Base-by-base conservation (phyloP, 1,284 basidiomycete species). In the Fistulina hepatica region DNA sequence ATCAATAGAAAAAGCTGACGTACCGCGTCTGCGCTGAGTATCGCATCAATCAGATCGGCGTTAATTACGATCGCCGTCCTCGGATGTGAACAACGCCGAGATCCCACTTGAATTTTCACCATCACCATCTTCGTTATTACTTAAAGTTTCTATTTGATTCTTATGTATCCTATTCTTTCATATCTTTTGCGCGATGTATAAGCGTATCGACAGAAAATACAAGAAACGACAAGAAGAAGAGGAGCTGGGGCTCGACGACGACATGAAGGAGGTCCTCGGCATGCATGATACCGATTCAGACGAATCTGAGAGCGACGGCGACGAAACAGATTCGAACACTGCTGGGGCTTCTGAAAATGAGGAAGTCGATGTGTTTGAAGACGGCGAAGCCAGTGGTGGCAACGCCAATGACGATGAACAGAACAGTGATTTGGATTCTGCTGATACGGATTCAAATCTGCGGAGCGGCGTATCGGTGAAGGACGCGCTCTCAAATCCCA, bases 151-250 rank as follows among this genome's bases (percentile, higher is more conserved):
- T n/a, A n/a, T n/a, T n/a, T n/a, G n/a, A n/a, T n/a, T n/a, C n/a
- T n/a, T n/a, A n/a, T n/a, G n/a, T n/a, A n/a, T n/a, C n/a, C n/a
- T n/a, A n/a, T n/a, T n/a, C n/a, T n/a, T n/a, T n/a, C n/a, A n/a
- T n/a, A n/a, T n/a, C n/a, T n/a, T n/a, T n/a, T n/a, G n/a, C n/a
- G n/a, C n/a, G n/a, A 86, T 93, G 77, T 92, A 86, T 69, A 90
- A 91, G 61, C 71, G 85, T 43, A 71, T 86, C 7, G 75, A 79
- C 48, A 82, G 77, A 54, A 71, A 80, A 37, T 65, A 71, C 24
- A 68, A 67, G 49, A 79, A 71, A 49, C 69, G 67, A 44, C 67
- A 78, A 52, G 65, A 78, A 47, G 81, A 82, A 44, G 80, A 81
- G 52, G 72, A 74, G 37, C 63, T 79, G 22, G 82, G 80, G 0